Percentiles rank a stretch among this genome's conserved stretches.
These are phyloP conservation scores for Huntiella omanensis DNA, from an alignment of 2,329 filamentous ascomycete genomes.

Conservation along the genomic window DNA sequence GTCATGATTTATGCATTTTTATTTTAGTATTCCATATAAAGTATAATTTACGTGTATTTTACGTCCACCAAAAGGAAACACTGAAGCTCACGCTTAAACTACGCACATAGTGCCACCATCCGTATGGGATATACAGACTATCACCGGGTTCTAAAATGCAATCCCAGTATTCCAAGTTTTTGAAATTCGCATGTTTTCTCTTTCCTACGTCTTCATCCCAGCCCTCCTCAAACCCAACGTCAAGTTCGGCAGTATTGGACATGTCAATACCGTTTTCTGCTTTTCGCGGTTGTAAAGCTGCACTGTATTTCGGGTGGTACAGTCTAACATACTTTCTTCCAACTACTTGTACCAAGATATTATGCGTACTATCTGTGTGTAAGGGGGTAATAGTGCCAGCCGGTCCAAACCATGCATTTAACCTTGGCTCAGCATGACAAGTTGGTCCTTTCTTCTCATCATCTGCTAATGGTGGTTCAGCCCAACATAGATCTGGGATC, in stretches of 20 bases:
- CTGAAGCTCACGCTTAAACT: slow-evolving; percentile 77
- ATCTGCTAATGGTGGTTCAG: slow-evolving; percentile 39
- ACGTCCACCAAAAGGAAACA: slow-evolving; percentile 91
- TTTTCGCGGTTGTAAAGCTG: slow-evolving; percentile 40
- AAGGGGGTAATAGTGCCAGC: slow-evolving; percentile 74
- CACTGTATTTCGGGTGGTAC: slow-evolving; percentile 49
- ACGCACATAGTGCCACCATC: slow-evolving; percentile 96
- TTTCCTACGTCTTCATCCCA: slow-evolving; percentile 24
- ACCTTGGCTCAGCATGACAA: slow-evolving; percentile 37
- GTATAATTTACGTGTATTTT: not conserved
- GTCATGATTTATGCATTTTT: too few relatives aligned
- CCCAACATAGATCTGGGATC: slow-evolving; percentile 73
- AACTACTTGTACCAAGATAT: slow-evolving; percentile 75
- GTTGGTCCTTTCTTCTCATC: slow-evolving; percentile 20
- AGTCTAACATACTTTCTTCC: slow-evolving; percentile 83
- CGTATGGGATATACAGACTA: slow-evolving; percentile 71
- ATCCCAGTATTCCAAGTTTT: slow-evolving; percentile 43
- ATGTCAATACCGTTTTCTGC: slow-evolving; percentile 62
- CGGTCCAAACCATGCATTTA: slow-evolving; percentile 91
- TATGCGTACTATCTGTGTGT: slow-evolving; percentile 88
- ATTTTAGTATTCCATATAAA: not conserved
- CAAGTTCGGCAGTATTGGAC: slow-evolving; percentile 71
- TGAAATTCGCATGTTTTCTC: slow-evolving; percentile 18
- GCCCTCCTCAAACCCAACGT: slow-evolving; percentile 52
- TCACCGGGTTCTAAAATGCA: slow-evolving; percentile 66